phyloP scores from a whole-genome alignment of 805 yeast genomes.

The Wickerhamomyces chambardii region DNA sequence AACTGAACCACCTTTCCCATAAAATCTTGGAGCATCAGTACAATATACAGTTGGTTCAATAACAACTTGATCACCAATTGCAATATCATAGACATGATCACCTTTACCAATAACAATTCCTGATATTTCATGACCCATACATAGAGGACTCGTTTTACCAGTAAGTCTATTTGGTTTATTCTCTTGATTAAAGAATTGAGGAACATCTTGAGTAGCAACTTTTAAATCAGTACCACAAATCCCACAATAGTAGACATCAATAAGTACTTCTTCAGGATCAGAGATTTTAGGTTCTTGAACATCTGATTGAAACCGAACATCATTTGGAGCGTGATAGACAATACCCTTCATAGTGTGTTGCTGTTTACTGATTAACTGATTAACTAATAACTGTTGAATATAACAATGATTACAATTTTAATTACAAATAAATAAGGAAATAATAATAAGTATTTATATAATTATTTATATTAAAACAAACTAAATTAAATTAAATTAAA shows the following conservation, averaged over 20 bases:
- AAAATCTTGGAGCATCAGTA: slow-evolving; percentile 33
- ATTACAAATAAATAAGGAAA: too few species aligned
- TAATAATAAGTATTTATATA: too few species aligned
- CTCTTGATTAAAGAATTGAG: slow-evolving; percentile 42
- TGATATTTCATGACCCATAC: slow-evolving; percentile 48
- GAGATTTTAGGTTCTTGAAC: slow-evolving; percentile 25
- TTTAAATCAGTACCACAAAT: slow-evolving; percentile 59
- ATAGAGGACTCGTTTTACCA: slow-evolving; percentile 31
- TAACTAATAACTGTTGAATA: too few species aligned
- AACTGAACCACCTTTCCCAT: slow-evolving; percentile 10
- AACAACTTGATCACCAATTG: slow-evolving; percentile 50
- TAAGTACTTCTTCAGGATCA: slow-evolving; percentile 29
- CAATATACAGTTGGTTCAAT: slow-evolving; percentile 59
- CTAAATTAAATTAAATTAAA: too few species aligned
- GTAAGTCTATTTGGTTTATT: slow-evolving; percentile 29
- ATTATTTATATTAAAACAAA: too few species aligned
- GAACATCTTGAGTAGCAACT: slow-evolving; percentile 43
- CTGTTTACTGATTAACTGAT: too few species aligned
- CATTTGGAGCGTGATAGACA: slow-evolving; percentile 35
- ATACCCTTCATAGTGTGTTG: slow-evolving; percentile 33
- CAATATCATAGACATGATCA: slow-evolving; percentile 28
- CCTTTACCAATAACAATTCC: slow-evolving; percentile 40
- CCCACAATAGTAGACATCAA: slow-evolving; percentile 45
- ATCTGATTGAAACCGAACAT: slow-evolving; percentile 29
- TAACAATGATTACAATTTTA: too few species aligned